Conservation (phyloP, 108 stramenopile species). For the Nitzschia putrida region DNA sequence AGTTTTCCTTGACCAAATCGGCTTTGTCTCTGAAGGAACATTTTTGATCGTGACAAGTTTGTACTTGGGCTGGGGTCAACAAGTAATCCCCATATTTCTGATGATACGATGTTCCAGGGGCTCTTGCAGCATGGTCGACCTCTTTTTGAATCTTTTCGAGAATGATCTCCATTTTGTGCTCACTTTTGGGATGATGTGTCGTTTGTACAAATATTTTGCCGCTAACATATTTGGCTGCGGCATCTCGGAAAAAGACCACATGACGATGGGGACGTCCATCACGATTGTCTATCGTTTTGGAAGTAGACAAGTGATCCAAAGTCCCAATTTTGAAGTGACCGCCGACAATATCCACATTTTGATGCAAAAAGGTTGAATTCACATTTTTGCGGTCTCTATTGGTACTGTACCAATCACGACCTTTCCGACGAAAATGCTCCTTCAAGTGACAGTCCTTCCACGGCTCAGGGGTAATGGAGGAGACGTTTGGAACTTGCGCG, state of each 20-base stretch:
- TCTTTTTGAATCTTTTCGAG: not conserved
- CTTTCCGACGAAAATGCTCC: not conserved
- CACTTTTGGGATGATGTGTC: slow-evolving; percentile 1
- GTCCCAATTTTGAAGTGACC: slow-evolving; percentile 51
- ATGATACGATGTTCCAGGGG: slow-evolving; percentile 30
- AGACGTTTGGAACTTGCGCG: not conserved
- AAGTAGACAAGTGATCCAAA: slow-evolving; percentile 18
- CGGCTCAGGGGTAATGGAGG: no score
- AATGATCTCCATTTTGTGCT: not conserved
- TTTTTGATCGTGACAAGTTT: not conserved
- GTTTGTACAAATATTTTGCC: slow-evolving; percentile 37
- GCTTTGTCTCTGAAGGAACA: slow-evolving; percentile 18
- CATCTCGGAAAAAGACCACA: slow-evolving; percentile 52
- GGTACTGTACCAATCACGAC: not conserved
- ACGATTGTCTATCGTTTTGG: no score
- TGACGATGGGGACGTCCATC: slow-evolving; percentile 13
- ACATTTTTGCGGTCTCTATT: no score
- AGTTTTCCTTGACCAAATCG: slow-evolving; percentile 32
- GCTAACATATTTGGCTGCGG: slow-evolving; percentile 47
- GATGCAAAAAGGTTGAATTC: slow-evolving; percentile 15
- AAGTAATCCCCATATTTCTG: slow-evolving; percentile 41
- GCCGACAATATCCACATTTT: slow-evolving; percentile 44
- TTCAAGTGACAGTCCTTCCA: slow-evolving; percentile 5
- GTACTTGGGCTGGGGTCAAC: slow-evolving; percentile 46
- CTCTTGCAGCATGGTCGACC: not conserved